Evolutionary conservation across 805 yeast species (phyloP), one percentile per base, ranked within the genome.

Genomic region (Candida nanaspora): DNA sequence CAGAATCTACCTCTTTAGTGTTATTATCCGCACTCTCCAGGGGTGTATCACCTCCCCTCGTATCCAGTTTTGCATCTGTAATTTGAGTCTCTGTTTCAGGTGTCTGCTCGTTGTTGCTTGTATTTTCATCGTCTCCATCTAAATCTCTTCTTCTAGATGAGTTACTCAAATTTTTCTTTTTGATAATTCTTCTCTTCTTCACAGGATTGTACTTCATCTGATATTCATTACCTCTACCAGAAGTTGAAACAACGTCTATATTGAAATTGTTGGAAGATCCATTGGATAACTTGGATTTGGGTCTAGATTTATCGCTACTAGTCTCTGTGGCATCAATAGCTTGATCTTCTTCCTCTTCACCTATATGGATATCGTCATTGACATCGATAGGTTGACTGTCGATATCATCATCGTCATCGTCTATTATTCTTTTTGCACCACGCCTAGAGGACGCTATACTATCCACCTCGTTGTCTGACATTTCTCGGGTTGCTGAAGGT

Each of bases 181-280:
- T 52, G 18, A 53, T 41, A 13, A 49, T 44, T 37, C 59, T 43
- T 40, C 49, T 50, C 40, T 51, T 49, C 36, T 42, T 48, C 13
- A 36, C 39, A 21, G 44, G 10, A 14, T 31, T 31, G 9, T 6
- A 18, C 4, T 31, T 18, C 8, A 5, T 18, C 11, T 5, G 20
- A 4, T 14, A 15, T 4, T 30, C 18, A 30, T 10, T 8, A n/a
- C 4, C 8, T 9, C 5, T 18, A n/a, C 4, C 4, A 8, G 14
- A 16, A 18, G 32, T 8, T 29, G 7, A 10, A 10, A 22, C 5
- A 18, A 18, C 22, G 16, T 18, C 22, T 6, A 18, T 31, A 6
- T 19, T 31, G 15, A 3, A 6, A 8, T 31, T 16, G 9, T 8
- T 8, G n/a, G 22, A 6, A n/a, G 22, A 10, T 10, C 14, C 16